Conservation (phyloP, 768 basidiomycete species). For the Boletus reticuloceps region DNA sequence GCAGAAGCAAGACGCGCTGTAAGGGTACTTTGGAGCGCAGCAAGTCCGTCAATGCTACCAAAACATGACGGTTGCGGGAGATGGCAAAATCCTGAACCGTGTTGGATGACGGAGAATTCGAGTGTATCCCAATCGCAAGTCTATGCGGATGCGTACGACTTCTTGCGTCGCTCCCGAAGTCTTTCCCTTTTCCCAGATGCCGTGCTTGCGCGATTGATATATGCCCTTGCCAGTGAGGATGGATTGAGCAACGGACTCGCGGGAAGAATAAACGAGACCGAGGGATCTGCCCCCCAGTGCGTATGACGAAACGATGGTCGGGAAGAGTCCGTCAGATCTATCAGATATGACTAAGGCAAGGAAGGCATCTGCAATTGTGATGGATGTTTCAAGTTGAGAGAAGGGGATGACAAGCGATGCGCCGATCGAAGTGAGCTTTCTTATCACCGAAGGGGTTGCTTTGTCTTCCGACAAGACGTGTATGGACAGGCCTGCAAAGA, state of each 20-base stretch:
- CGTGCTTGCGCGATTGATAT: constrained; percentile 95
- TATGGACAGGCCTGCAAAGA: constrained; percentile 63
- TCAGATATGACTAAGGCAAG: constrained; percentile 81
- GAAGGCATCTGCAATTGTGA: constrained; percentile 84
- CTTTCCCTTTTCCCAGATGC: constrained; percentile 96
- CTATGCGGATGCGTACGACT: constrained; percentile 74
- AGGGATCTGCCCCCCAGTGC: constrained; percentile 69
- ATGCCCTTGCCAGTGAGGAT: constrained; percentile 88
- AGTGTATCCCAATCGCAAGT: constrained; percentile 94
- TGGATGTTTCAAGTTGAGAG: constrained; percentile 56
- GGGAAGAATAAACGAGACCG: constrained; percentile 94
- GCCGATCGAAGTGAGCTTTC: constrained; percentile 54
- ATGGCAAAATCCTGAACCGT: constrained; percentile 93
- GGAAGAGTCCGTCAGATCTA: constrained; percentile 87
- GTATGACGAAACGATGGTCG: constrained; percentile 81
- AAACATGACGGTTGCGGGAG: constrained; percentile 87
- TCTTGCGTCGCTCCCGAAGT: constrained; percentile 93
- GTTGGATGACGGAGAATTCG: constrained; percentile 86
- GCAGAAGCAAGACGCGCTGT: constrained; percentile 68
- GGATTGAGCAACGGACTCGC: constrained; percentile 79
- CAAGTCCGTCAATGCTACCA: constrained; percentile 72
- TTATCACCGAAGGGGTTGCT: constrained; percentile 59
- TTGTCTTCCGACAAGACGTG: constrained; percentile 55
- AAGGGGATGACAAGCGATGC: constrained; percentile 72
- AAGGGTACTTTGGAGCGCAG: constrained; percentile 79